Evolutionary conservation across 306 rosid species (phyloP), one percentile per base, ranked within the genome.

Genomic region (Nissolia schottii): DNA sequence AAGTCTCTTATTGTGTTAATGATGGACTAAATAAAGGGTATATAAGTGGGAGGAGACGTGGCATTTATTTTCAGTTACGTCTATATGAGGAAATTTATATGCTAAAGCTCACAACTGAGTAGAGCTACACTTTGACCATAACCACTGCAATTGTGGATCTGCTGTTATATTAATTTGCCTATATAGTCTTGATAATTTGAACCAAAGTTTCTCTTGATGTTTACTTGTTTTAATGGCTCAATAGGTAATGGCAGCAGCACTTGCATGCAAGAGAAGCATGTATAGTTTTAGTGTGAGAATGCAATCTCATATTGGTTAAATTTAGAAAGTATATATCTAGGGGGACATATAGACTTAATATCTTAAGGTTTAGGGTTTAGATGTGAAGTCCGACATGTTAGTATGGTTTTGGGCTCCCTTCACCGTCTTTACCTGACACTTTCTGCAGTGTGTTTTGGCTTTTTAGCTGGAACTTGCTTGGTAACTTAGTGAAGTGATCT

Each of bases 401-500:
- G n/a, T n/a, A n/a, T n/a, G n/a, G n/a, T n/a, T n/a, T n/a, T n/a
- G n/a, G n/a, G n/a, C n/a, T n/a, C n/a, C n/a, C n/a, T n/a, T n/a
- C n/a, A n/a, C n/a, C n/a, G n/a, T n/a, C n/a, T n/a, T n/a, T n/a
- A n/a, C n/a, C n/a, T n/a, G n/a, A n/a, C n/a, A n/a, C 63, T 71
- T 71, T 64, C 64, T 43, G 63, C 48, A 64, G 57, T 23, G 16
- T 46, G 61, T 49, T 48, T 64, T 65, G 27, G 56, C 4, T 49
- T 49, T 48, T 64, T 65, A 35, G 56, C 4, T 49, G 49, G 57
- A 60, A 66, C 29, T 79, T 65, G 75, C 71, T 79, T 79, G 75
- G 71, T 38, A 66, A 48, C 38, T 51, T 74, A 46, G 69, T 63
- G 8, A 74, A 60, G 57, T 68, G 84, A 74, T 80, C 25, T 68